Evolutionary conservation across 805 yeast genomes (phyloP).

Genomic region (Candida sakaeoensis): DNA sequence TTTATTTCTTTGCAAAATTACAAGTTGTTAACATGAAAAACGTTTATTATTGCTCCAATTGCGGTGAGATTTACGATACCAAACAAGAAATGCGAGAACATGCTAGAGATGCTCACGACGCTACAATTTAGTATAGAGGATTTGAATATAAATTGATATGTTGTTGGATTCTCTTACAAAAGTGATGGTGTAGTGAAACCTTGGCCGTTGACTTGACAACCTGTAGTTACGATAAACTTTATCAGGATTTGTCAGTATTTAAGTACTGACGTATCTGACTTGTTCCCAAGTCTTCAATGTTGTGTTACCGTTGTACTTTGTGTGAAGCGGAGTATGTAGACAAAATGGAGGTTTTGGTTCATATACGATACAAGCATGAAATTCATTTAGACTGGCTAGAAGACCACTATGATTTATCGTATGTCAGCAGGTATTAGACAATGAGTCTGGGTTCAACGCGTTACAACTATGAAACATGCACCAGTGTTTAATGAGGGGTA

Average conservation of each 20-base stretch:
- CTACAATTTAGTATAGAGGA: background rate
- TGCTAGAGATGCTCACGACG: slow-evolving; percentile 1
- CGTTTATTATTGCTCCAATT: slow-evolving; percentile 1
- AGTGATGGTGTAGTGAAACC: background rate
- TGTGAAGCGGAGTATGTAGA: background rate
- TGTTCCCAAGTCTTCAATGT: background rate
- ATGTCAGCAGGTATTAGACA: no score
- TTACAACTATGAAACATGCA: no score
- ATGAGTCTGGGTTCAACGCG: no score
- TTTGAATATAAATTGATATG: no score
- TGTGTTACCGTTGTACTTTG: background rate
- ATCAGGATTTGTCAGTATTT: background rate
- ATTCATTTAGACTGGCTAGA: background rate
- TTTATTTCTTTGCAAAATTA: no score
- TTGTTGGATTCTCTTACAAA: background rate
- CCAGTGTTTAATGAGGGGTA: no score
- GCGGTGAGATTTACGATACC: background rate
- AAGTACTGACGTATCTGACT: background rate
- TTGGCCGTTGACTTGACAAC: background rate
- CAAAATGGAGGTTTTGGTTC: background rate
- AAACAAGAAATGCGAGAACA: background rate
- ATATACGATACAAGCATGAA: background rate
- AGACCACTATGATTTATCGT: background rate
- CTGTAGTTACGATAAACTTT: background rate
- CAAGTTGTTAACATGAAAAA: background rate